Evolutionary conservation across 1,284 basidiomycete species (phyloP).

Genomic region (Cutaneotrichosporon cavernicola): DNA sequence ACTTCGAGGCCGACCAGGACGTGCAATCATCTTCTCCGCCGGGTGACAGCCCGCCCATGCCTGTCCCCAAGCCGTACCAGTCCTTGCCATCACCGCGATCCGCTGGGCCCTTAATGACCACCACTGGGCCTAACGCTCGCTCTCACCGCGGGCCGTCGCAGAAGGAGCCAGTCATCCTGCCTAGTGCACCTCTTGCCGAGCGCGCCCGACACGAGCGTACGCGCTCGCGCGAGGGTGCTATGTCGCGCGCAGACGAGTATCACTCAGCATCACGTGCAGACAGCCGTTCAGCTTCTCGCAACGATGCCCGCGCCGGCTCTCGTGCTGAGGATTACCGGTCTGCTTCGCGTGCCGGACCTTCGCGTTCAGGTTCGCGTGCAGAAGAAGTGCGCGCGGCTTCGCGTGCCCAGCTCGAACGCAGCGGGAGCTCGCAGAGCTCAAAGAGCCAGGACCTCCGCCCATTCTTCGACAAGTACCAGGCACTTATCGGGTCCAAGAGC

Average conservation of each 20-base stretch:
- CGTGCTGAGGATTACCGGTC: constrained; percentile 13
- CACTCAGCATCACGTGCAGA: constrained; percentile 1
- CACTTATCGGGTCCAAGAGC: constrained; percentile 32
- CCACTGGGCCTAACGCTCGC: constrained; percentile 12
- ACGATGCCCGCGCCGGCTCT: constrained; percentile 8
- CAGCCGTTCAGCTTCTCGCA: constrained; percentile 8
- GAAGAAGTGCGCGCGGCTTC: constrained; percentile 5
- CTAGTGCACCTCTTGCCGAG: constrained; percentile 28
- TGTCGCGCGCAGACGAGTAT: constrained; percentile 12
- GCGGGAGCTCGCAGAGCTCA: constrained; percentile 13
- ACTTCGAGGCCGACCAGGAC: constrained; percentile 9
- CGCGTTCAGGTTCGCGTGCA: constrained; percentile 2
- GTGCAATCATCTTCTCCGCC: neutral
- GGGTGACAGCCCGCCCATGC: neutral
- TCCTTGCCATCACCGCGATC: neutral
- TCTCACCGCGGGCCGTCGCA: constrained; percentile 2
- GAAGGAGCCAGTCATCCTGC: constrained; percentile 27
- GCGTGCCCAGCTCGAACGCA: constrained; percentile 14
- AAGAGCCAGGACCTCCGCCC: constrained; percentile 30
- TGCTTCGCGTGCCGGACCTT: constrained; percentile 11
- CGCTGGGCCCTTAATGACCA: neutral
- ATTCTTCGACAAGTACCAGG: constrained; percentile 60
- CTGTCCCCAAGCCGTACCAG: constrained; percentile 1
- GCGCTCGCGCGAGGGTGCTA: constrained; percentile 1
- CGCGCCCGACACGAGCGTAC: constrained; percentile 12